Evolutionary conservation across 139 green algal genomes (phyloP).

Genomic region (Prasinococcaceae sp.): DNA sequence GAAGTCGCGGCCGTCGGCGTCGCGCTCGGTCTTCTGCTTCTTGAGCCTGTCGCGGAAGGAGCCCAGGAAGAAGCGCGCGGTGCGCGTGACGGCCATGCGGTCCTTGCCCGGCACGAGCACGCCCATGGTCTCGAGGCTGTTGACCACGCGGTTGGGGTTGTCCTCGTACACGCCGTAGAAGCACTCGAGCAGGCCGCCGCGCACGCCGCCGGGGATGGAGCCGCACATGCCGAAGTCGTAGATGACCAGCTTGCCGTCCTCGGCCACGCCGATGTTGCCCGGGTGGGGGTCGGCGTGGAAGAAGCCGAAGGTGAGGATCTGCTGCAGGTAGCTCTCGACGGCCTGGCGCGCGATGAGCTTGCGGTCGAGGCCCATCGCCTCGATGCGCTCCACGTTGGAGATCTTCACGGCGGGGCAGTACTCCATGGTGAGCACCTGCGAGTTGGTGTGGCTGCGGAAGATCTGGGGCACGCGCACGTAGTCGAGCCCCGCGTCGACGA

Average conservation of each 20-base stretch:
- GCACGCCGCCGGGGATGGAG: constrained; percentile 43
- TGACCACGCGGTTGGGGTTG: constrained; percentile 60
- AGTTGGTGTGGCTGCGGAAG: constrained; percentile 66
- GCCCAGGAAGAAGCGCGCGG: constrained; percentile 91
- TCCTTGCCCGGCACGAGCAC: constrained; percentile 72
- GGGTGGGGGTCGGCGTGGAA: constrained; percentile 91
- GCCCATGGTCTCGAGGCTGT: constrained; percentile 77
- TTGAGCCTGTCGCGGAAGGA: constrained; percentile 51
- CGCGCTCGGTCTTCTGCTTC: constrained; percentile 35
- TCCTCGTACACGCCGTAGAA: constrained; percentile 95
- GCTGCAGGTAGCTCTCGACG: constrained; percentile 91
- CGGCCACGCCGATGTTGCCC: constrained; percentile 92
- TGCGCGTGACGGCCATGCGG: constrained; percentile 67
- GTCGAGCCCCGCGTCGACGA: constrained; percentile 33
- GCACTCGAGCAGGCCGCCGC: constrained; percentile 76
- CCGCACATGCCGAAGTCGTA: constrained; percentile 91
- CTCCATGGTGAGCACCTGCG: constrained; percentile 69
- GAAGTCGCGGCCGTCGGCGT: no score
- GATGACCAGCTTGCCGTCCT: constrained; percentile 61
- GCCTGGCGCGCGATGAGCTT: constrained; percentile 58
- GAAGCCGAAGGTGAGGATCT: constrained; percentile 78
- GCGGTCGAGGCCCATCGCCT: constrained; percentile 69
- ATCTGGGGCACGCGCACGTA: constrained; percentile 92
- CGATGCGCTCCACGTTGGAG: constrained; percentile 62
- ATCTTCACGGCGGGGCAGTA: constrained; percentile 90